phyloP scores from a whole-genome alignment of 768 basidiomycete genomes.

The Kwoniella mangroviensis region DNA sequence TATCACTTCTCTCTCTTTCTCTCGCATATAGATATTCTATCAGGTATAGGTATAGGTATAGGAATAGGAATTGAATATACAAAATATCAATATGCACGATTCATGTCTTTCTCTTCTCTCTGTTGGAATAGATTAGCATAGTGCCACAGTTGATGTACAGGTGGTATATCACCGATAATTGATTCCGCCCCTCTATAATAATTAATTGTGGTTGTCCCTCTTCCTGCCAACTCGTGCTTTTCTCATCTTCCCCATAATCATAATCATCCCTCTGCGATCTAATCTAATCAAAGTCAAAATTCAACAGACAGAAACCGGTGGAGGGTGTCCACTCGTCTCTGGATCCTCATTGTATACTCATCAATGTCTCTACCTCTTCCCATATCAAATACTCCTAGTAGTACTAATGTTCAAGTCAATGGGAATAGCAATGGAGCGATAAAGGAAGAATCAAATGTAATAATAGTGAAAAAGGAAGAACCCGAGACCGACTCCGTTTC shows the following conservation, averaged over 20 bases:
- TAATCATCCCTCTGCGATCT: not conserved
- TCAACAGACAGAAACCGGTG: not conserved
- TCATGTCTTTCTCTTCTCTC: not conserved
- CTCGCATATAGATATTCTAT: slow-evolving; percentile 4
- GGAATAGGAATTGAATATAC: not conserved
- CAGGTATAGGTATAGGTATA: slow-evolving; percentile 6
- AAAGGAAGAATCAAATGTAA: too few species aligned
- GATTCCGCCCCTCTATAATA: not conserved
- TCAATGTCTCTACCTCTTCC: slow-evolving; percentile 4
- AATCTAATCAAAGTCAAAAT: not conserved
- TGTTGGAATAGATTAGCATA: too few species aligned
- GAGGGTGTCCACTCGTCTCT: slow-evolving; percentile 10
- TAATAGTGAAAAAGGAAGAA: slow-evolving; percentile 13
- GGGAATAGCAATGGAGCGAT: not conserved
- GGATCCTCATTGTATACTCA: not conserved
- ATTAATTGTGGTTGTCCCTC: not conserved
- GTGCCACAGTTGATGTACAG: not conserved
- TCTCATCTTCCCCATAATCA: not conserved
- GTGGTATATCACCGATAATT: not conserved
- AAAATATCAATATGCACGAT: slow-evolving; percentile 3
- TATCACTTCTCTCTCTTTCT: not conserved
- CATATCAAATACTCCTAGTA: not conserved
- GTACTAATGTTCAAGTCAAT: not conserved
- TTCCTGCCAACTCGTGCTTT: not conserved
- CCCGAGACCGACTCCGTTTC: not conserved